phyloP scores from a whole-genome alignment of 2,329 filamentous ascomycete species.

The Whalleya microplaca region DNA sequence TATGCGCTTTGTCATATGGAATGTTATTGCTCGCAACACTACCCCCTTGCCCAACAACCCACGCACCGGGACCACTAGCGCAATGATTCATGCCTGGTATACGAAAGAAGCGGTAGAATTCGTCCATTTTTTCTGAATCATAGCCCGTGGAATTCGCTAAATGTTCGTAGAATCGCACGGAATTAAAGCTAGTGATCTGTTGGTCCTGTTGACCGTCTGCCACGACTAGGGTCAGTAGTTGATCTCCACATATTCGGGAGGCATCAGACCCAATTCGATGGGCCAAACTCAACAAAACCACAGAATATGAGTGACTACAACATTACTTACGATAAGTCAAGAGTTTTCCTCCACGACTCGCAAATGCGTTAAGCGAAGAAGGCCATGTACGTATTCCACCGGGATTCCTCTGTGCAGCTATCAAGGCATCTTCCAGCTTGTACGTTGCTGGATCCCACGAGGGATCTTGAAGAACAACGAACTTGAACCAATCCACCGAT shows the following conservation, averaged over 20 bases:
- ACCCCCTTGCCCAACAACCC: constrained; percentile 33
- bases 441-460: constrained; percentile 45
- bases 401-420: constrained; percentile 23
- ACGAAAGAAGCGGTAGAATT: constrained; percentile 48
- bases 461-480: constrained; percentile 49
- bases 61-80: constrained; percentile 50
- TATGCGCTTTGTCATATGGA: constrained; percentile 42
- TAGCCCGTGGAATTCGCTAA: constrained; percentile 45
- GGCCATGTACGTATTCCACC: constrained; percentile 33
- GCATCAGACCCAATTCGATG: no score
- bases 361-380: constrained; percentile 42
- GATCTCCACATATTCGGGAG: neutral
- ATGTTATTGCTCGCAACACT: constrained; percentile 21
- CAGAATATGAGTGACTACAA: neutral
- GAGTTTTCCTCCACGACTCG: constrained; percentile 45
- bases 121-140: constrained; percentile 37
- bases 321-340: constrained; percentile 9
- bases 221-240: constrained; percentile 38
- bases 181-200: constrained; percentile 49
- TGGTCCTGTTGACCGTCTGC: constrained; percentile 46
- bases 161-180: constrained; percentile 50
- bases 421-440: constrained; percentile 39
- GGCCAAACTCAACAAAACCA: no score
- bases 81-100: constrained; percentile 55
- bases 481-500: constrained; percentile 51